Evolutionary conservation across 495 filamentous ascomycete species (phyloP), one percentile per base, ranked within the genome.

Genomic region (Tuber borchii): DNA sequence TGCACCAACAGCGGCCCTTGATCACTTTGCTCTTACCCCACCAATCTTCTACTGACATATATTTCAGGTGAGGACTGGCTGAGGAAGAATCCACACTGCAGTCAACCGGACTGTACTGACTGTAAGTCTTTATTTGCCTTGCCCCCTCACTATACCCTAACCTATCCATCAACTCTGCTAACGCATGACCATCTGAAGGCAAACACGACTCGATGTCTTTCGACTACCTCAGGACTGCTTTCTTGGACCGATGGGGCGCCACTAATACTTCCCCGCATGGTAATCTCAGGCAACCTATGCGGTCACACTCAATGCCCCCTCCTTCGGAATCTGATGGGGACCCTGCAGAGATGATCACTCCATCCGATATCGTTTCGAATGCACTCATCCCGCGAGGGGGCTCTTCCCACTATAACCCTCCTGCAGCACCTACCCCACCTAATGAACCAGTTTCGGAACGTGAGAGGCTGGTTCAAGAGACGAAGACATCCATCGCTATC

Each of bases 161-260:
- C 71, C 34, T 26, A 73, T 56, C 61, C 26, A 65, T 69, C 44
- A 76, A 70, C 73, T 39, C 75, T 70, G 12, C 77, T 46, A 46
- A 70, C 69, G 45, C 46, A 75, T 65, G 26, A 6, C 14, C 56
- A 45, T 69, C 31, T 31, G 0, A 45, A 77, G 81, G 81, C 48
- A 82, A 82, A 79, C 81, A 82, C 81, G 81, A 82, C 80, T 72
- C 80, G 17, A 81, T 83, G 81, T 83, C 81, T 40, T 83, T 78
- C 45, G 81, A 82, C 73, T 79, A 82, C 71, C 75, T 82, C 71
- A 82, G 75, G 20, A 82, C 72, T 56, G 73, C 80, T 34, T 82
- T 82, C 74, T 65, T 82, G 22, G 81, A 82, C 65, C 75, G 77
- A 20, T 82, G 81, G 81, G 78, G 80, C 37, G 20, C 34, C 42